Base-by-base conservation (phyloP, 345 rosid genomes). In the Aquilaria yunnanensis region DNA sequence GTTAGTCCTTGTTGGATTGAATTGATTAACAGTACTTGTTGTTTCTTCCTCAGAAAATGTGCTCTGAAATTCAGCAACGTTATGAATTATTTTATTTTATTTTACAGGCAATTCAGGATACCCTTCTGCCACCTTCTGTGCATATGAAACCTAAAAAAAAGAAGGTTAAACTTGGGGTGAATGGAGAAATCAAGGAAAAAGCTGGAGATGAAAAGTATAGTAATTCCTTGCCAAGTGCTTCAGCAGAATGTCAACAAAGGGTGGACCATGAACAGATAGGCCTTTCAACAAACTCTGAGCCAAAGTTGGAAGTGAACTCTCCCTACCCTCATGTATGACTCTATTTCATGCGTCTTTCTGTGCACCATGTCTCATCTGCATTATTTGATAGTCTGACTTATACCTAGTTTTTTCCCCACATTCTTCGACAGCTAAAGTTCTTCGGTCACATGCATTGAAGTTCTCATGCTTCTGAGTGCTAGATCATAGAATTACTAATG, bases 21-120 rank as follows among this genome's bases (percentile, higher is more conserved):
- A 37, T 37, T 37, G 43, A 37, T 4, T 37, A 5, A 37, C 43
- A 23, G 23, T 37, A 3, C 6, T 37, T 37, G 8, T 9, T 37
- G 43, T 9, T 37, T 37, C 43, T 37, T 37, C 2, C 43, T 37
- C 43, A 1, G 8, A 37, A 37, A 23, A 23, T 23, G 23, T 23
- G 23, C 23, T 23, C 43, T 3, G 43, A 37, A 9, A 9, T 37
- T 37, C 43, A 37, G 1, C 8, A 37, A 37, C 8, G 43, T 12
- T 41, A 14, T 23, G 30, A 50, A 12, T 5, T 14, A 10, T 30
- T 1, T 23, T 41, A 33, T 47, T 6, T 41, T 60, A 75, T 72
- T 63, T 62, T 60, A 65, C 79, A 89, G 98, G 94, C 76, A 7
- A 86, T 86, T 66, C 98, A 90, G 70, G 88, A 84, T 61, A 78